Evolutionary conservation across 164 flowering plant species (phyloP).

Genomic region (Aristolochia contorta): DNA sequence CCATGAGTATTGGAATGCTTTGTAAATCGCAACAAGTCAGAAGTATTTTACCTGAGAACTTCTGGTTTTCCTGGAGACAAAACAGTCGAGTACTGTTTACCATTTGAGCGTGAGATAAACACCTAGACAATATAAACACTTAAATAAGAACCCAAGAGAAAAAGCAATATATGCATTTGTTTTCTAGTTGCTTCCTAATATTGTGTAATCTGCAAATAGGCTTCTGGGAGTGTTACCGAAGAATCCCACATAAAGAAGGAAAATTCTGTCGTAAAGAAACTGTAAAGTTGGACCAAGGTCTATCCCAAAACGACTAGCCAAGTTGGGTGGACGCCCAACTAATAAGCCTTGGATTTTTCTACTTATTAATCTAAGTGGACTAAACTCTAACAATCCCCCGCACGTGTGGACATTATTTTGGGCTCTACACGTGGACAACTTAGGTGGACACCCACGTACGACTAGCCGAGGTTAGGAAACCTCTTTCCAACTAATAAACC

Average conservation of each 20-base stretch:
- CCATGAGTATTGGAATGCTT: not conserved
- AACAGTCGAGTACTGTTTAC: constrained; percentile 63
- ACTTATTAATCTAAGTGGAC: no score
- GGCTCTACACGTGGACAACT: no score
- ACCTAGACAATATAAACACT: constrained; percentile 28
- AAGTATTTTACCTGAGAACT: constrained; percentile 29
- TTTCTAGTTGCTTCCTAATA: not conserved
- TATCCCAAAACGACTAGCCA: no score
- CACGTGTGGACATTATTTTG: no score
- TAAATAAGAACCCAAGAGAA: not conserved
- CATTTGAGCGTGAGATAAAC: constrained; percentile 70
- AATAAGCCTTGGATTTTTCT: no score
- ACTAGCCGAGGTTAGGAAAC: no score
- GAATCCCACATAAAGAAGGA: not conserved
- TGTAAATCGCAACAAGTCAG: not conserved
- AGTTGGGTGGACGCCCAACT: no score
- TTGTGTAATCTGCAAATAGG: not conserved
- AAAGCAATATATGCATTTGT: not conserved
- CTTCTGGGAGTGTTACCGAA: not conserved
- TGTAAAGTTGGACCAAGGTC: no score
- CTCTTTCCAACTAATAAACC: no score
- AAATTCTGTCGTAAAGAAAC: no score
- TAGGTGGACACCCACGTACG: no score
- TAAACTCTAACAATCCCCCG: no score
- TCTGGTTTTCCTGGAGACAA: constrained; percentile 44